Conservation (phyloP, 2,329 filamentous ascomycete genomes). For the Epicoccum nigrum region DNA sequence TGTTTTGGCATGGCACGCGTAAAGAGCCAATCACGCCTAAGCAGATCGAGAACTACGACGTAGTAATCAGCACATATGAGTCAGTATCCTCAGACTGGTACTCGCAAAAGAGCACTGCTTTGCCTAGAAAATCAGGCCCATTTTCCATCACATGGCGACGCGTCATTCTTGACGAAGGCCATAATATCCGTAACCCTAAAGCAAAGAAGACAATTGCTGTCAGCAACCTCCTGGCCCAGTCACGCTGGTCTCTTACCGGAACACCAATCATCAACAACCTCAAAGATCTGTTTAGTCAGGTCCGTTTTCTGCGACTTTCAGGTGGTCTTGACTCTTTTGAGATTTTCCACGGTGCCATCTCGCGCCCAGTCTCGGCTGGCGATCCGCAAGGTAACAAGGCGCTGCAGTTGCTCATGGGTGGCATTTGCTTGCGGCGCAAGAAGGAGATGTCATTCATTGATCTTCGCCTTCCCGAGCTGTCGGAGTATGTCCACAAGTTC, state of each 20-base stretch:
- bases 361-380: slow-evolving; percentile 68
- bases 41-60: slow-evolving; percentile 70
- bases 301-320: slow-evolving; percentile 76
- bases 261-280: slow-evolving; percentile 82
- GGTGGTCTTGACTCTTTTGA: slow-evolving; percentile 76
- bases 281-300: slow-evolving; percentile 78
- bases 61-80: slow-evolving; percentile 86
- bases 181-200: slow-evolving; percentile 77
- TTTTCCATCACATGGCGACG: slow-evolving; percentile 76
- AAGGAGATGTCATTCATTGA: slow-evolving; percentile 92
- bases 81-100: slow-evolving; percentile 72
- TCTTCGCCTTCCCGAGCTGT: slow-evolving; percentile 75
- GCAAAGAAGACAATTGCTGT: slow-evolving; percentile 75
- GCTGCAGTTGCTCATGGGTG: slow-evolving; percentile 78
- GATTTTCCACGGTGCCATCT: slow-evolving; percentile 75
- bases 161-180: slow-evolving; percentile 56
- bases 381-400: slow-evolving; percentile 65
- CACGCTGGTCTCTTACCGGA: slow-evolving; percentile 69
- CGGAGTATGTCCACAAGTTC: slow-evolving; percentile 78
- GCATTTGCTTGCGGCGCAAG: slow-evolving; percentile 78
- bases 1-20: slow-evolving; percentile 74
- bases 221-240: slow-evolving; percentile 69
- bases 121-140: slow-evolving; percentile 48
- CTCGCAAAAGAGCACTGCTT: slow-evolving; percentile 49
- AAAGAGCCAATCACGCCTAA: slow-evolving; percentile 56